Base-by-base conservation (phyloP, 1,284 basidiomycete species). In the Bondarzewia mesenterica region DNA sequence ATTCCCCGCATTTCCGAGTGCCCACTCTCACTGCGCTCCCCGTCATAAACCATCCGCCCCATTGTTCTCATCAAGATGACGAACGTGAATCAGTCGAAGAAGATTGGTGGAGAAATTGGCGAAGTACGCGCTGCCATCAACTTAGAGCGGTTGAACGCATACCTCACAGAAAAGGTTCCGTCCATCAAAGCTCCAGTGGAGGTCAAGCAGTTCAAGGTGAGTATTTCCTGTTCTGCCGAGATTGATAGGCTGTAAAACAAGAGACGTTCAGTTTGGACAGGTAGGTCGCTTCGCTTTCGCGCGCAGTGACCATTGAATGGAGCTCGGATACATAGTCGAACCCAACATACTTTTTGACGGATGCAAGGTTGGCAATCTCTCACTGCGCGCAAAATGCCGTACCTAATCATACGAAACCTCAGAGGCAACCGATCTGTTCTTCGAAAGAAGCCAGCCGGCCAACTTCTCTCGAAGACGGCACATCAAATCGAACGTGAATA, bases 401-500 rank as follows among this genome's bases (percentile, higher is more conserved):
- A 12, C 8, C 10, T 22, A 29, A 10, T 40, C 16, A 52, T 27
- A 46, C 18, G 32, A 55, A 12, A 22, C 39, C 57, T 5, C 52
- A 85, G 82, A 21, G 71, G 74, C 37, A 73, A 63, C 4, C 79
- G 78, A n/a, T 92, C 82, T 55, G 94, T 98, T 1, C 72, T 97
- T 43, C 86, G 94, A 26, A 93, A 96, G 65, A 95, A 96, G 62
- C 94, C 94, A n/a, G 82, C 85, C 0, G 94, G 94, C 0, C 71
- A 82, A 39, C 78, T 97, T 1, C 70, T 98, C 14, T 90, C 89
- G 1, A 73, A 81, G 45, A 97, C 93, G 1, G 94, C 94, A 0
- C 94, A 98, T 63, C 89, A 94, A 60, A 81, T 98, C 42, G 94
- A 97, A 62, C 81, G 94, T 40, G 94, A 97, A 71, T 96, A 85